Base-by-base conservation (phyloP, 2,329 filamentous ascomycete genomes). In the Arthrobotrys sinensis region DNA sequence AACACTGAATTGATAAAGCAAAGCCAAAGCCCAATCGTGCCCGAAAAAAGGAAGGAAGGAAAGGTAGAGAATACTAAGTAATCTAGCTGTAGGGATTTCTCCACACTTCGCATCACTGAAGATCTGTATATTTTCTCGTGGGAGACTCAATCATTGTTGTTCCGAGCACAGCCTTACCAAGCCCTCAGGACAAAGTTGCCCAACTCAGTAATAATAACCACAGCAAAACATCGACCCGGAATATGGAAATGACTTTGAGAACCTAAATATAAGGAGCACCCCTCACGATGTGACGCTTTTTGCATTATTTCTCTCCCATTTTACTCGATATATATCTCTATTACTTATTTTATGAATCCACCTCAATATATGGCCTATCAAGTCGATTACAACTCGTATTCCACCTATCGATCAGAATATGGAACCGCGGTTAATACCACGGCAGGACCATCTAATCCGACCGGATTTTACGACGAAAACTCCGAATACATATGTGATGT, bases 401-500 rank as follows among this genome's bases (percentile, higher is more conserved):
- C 6, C 16, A 43, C 34, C 11, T 60, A 43, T n/a, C 55, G 14
- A 43, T 28, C 19, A 3, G 19, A 40, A 14, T 60, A 43, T n/a
- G 36, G 55, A 3, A 7, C 12, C 12, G 24, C 2, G 28, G 3
- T 6, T 2, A n/a, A 28, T 16, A 4, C 3, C n/a, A n/a, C 5
- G 4, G 19, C 34, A 2, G 14, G 12, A 28, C 24, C 7, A 43
- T 21, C 45, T 0, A 28, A 43, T 14, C 63, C 48, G 53, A 52
- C 28, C n/a, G 46, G 32, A 7, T 36, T 69, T 16, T 69, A 60
- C 43, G 66, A 69, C 32, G 16, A 62, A 62, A 60, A 69, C 40
- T 69, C 66, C 1, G 66, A 69, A 12, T 69, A 69, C 34, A 62
- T 62, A 21, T 62, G 66, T 40, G 66, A 69, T 40, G 24, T 69